Percentiles rank a stretch among this genome's conserved stretches.
Conservation (phyloP, 768 basidiomycete species). For the Phlebiopsis flavidoalba region DNA sequence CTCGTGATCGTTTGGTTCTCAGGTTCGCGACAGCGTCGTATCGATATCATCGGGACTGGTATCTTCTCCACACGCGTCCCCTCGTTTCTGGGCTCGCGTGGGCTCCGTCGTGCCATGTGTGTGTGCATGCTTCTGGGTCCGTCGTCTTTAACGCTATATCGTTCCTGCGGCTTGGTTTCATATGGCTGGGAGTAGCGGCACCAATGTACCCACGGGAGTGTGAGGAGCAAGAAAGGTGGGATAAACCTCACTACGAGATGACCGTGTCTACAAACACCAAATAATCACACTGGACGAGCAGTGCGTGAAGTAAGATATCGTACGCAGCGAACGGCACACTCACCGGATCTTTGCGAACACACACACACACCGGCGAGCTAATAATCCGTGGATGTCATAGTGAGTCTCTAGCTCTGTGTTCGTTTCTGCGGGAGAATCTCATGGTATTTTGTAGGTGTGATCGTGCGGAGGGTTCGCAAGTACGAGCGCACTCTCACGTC, state of each 20-base stretch:
- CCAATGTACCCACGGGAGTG: constrained; percentile 59
- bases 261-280: constrained; percentile 38
- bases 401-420: constrained; percentile 7
- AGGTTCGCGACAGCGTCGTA: constrained; percentile 33
- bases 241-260: constrained; percentile 61
- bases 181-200: constrained; percentile 62
- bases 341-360: constrained; percentile 34
- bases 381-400: no score
- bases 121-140: constrained; percentile 63
- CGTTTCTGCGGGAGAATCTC: not conserved
- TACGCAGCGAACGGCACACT: constrained; percentile 29
- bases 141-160: constrained; percentile 55
- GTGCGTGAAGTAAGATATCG: no score
- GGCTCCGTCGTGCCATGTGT: constrained; percentile 52
- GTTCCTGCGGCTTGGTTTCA: constrained; percentile 53
- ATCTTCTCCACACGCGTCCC: constrained; percentile 61
- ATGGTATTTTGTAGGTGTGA: constrained; percentile 20
- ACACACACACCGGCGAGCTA: no score
- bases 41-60: constrained; percentile 57
- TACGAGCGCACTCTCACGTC: constrained; percentile 2
- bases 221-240: no score
- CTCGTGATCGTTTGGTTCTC: not conserved
- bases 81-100: constrained; percentile 50
- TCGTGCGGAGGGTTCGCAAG: constrained; percentile 27
- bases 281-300: no score